phyloP scores from a whole-genome alignment of 805 yeast species.

The Metschnikowia santaceciliae region DNA sequence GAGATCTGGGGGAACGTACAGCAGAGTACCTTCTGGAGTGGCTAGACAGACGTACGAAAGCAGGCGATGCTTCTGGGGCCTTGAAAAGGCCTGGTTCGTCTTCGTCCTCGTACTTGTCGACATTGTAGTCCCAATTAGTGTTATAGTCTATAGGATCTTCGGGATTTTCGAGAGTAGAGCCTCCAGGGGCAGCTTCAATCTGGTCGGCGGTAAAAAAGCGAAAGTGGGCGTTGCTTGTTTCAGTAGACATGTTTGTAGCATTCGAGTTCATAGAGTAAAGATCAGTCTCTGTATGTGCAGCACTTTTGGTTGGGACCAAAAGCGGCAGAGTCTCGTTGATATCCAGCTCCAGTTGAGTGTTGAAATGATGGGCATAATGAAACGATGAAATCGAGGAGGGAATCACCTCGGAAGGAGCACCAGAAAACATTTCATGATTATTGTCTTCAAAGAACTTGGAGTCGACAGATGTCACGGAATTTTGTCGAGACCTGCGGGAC shows the following conservation, averaged over 20 bases:
- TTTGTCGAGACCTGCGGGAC: constrained; percentile 26
- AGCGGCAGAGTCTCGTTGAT: constrained; percentile 36
- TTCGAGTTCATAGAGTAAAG: constrained; percentile 33
- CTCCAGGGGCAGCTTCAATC: constrained; percentile 82
- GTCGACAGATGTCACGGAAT: constrained; percentile 32
- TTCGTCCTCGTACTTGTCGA: constrained; percentile 38
- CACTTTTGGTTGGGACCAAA: constrained; percentile 18
- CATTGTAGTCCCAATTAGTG: constrained; percentile 67
- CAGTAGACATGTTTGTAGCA: constrained; percentile 34
- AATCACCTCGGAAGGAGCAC: constrained; percentile 70
- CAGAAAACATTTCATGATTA: constrained; percentile 68
- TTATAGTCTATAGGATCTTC: constrained; percentile 62
- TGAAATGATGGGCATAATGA: constrained; percentile 61
- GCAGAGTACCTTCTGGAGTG: constrained; percentile 5
- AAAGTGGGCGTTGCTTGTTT: constrained; percentile 45
- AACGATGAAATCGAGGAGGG: constrained; percentile 77
- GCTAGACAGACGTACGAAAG: background rate
- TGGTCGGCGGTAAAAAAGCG: constrained; percentile 81
- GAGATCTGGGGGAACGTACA: constrained; percentile 13
- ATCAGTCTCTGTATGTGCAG: constrained; percentile 23
- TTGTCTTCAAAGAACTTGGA: constrained; percentile 49
- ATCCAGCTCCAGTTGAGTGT: constrained; percentile 18
- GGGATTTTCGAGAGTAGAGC: constrained; percentile 67
- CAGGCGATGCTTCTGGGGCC: background rate
- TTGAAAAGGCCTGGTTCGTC: constrained; percentile 1